Percentiles rank a stretch among this genome's conserved stretches.
phyloP scores from a whole-genome alignment of 306 rosid species.

The Hippophae rhamnoides region DNA sequence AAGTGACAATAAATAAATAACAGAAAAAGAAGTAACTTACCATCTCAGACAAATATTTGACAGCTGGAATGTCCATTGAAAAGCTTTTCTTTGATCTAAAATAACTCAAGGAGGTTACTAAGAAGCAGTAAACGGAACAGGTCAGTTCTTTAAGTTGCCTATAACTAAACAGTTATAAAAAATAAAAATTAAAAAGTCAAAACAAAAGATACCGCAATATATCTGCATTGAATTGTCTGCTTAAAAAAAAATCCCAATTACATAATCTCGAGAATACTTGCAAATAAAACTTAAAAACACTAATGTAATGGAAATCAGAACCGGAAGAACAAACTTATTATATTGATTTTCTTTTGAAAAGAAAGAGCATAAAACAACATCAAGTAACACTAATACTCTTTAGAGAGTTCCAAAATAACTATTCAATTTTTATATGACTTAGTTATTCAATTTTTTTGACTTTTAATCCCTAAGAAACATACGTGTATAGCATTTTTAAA shows the following conservation, averaged over 20 bases:
- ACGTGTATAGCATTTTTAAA: too few relatives aligned
- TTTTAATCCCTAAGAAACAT: too few relatives aligned
- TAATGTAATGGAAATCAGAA: not conserved
- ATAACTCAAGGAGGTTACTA: constrained; percentile 16
- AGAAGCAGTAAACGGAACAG: constrained; percentile 17
- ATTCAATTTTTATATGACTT: too few relatives aligned
- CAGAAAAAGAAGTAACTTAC: constrained; percentile 27
- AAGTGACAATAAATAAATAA: not conserved
- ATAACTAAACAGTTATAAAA: not conserved
- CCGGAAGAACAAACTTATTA: not conserved
- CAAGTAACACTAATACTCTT: not conserved
- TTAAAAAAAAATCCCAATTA: not conserved
- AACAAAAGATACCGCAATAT: not conserved
- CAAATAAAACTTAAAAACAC: not conserved
- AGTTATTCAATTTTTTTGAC: too few relatives aligned
- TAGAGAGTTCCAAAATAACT: not conserved
- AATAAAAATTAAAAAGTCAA: not conserved
- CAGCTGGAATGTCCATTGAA: constrained; percentile 54
- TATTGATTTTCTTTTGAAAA: not conserved
- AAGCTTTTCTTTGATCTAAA: constrained; percentile 13
- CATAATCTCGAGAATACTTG: not conserved
- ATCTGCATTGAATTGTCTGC: not conserved
- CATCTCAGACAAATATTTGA: constrained; percentile 45
- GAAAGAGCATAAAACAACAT: not conserved
- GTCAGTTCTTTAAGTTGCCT: not conserved